These are phyloP conservation scores for Arthrocladium fulminans DNA, from an alignment of 2,329 filamentous ascomycete species.

Conservation along the genomic window DNA sequence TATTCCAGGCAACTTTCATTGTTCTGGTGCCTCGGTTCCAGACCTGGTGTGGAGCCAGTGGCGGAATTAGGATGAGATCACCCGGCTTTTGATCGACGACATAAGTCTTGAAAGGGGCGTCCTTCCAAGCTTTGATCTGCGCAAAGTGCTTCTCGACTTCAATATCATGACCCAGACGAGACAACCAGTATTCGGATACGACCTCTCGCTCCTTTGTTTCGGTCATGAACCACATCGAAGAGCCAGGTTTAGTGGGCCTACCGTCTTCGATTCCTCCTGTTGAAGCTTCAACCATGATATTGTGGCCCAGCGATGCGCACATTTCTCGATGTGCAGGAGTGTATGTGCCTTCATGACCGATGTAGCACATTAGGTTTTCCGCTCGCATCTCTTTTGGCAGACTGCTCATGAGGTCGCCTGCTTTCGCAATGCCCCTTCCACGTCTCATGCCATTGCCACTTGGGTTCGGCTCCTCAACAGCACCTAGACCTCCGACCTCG, in stretches of 20 bases:
- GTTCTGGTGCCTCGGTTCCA: slow-evolving; percentile 96
- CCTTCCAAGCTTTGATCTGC: slow-evolving; percentile 90
- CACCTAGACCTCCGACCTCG: slow-evolving; percentile 46
- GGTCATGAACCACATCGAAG: slow-evolving; percentile 98
- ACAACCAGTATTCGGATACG: slow-evolving; percentile 88
- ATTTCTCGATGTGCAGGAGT: slow-evolving; percentile 94
- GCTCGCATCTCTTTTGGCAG: slow-evolving; percentile 80
- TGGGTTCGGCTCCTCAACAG: slow-evolving; percentile 39
- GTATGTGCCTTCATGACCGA: slow-evolving; percentile 94
- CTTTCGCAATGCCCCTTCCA: slow-evolving; percentile 54
- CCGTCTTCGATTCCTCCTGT: slow-evolving; percentile 54
- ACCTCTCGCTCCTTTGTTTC: slow-evolving; percentile 84
- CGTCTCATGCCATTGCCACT: slow-evolving; percentile 38
- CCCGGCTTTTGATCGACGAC: slow-evolving; percentile 83
- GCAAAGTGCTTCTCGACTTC: slow-evolving; percentile 97
- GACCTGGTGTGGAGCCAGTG: slow-evolving; percentile 89
- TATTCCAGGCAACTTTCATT: slow-evolving; percentile 97
- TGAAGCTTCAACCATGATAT: slow-evolving; percentile 96
- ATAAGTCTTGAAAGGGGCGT: slow-evolving; percentile 85
- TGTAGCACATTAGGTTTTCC: slow-evolving; percentile 96
- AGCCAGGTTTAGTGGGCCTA: slow-evolving; percentile 65
- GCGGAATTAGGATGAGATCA: slow-evolving; percentile 88
- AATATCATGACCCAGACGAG: slow-evolving; percentile 87
- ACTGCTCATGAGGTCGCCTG: slow-evolving; percentile 91
- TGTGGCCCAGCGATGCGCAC: slow-evolving; percentile 92